These are phyloP conservation scores for Magnusiomyces sp. DNA, from an alignment of 1,139 yeast genomes.

Conservation along the genomic window DNA sequence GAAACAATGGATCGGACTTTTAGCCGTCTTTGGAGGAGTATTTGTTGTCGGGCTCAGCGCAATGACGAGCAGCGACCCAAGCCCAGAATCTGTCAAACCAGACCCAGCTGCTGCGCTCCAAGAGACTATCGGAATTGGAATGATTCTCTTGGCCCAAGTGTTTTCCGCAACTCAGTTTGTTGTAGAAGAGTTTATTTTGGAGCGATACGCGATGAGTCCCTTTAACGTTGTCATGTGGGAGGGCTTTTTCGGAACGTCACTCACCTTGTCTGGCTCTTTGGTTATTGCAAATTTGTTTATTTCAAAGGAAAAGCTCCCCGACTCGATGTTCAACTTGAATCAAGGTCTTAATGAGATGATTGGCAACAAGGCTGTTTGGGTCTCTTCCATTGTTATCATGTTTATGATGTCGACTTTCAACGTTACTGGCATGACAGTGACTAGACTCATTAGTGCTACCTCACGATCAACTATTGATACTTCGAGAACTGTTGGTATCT, in stretches of 20 bases:
- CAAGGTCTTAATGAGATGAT: slow-evolving; percentile 47
- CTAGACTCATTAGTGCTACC: slow-evolving; percentile 62
- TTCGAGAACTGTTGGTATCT: slow-evolving; percentile 65
- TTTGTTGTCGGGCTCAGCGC: slow-evolving; percentile 71
- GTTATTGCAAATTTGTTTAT: slow-evolving; percentile 38
- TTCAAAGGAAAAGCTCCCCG: slow-evolving; percentile 36
- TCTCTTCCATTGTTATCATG: slow-evolving; percentile 59
- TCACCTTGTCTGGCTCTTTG: slow-evolving; percentile 40
- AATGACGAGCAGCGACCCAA: neutral
- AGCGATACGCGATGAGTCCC: slow-evolving; percentile 49
- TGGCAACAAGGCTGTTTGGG: slow-evolving; percentile 34
- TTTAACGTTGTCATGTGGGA: slow-evolving; percentile 65
- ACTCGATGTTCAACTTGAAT: slow-evolving; percentile 49
- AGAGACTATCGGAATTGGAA: slow-evolving; percentile 44
- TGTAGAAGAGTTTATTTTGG: slow-evolving; percentile 61
- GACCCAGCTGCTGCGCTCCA: slow-evolving; percentile 20
- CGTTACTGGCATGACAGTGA: slow-evolving; percentile 64
- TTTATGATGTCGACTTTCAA: slow-evolving; percentile 65
- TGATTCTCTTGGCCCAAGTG: slow-evolving; percentile 55
- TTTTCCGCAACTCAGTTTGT: slow-evolving; percentile 73
- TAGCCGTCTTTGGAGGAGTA: slow-evolving; percentile 57
- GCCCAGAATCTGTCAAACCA: slow-evolving; percentile 10
- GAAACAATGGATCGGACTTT: slow-evolving; percentile 61
- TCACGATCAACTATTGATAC: slow-evolving; percentile 75
- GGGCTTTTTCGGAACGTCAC: slow-evolving; percentile 55